Percentiles rank a stretch among this genome's conserved stretches.
Conservation (phyloP, 2,329 filamentous ascomycete species). For the Penicillium hesseltinei region DNA sequence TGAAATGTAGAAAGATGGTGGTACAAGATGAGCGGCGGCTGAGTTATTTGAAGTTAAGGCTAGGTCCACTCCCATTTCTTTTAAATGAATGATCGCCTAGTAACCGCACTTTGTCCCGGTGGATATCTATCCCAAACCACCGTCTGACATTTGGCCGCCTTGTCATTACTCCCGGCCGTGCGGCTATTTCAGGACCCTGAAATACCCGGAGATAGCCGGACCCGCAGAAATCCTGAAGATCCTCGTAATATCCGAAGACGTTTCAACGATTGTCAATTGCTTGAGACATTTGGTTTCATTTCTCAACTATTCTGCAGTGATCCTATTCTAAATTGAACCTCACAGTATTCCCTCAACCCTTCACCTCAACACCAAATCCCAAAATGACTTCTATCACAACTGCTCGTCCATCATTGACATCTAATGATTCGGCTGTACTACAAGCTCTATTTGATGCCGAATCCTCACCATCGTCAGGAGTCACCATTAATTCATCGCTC, state of each 20-base stretch:
- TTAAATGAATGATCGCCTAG: conserved; percentile 8
- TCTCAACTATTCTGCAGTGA: not conserved
- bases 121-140: conserved; percentile 5
- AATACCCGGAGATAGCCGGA: conserved; percentile 23
- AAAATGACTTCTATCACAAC: conserved; percentile 24
- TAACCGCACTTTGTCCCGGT: conserved; percentile 7
- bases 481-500: conserved; percentile 40
- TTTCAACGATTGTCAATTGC: not conserved
- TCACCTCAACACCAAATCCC: not conserved
- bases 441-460: conserved; percentile 49
- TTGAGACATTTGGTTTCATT: not conserved
- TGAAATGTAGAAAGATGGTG: not conserved
- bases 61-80: not conserved
- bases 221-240: not conserved
- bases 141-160: not conserved
- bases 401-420: conserved; percentile 34
- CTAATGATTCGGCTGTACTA: conserved; percentile 47
- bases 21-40: not conserved
- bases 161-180: not conserved
- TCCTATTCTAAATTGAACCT: not conserved
- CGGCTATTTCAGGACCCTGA: conserved; percentile 11
- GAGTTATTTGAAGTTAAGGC: not conserved
- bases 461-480: conserved; percentile 39
- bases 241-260: conserved; percentile 2
- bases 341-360: not conserved